phyloP scores from a whole-genome alignment of 306 rosid genomes.

The Oemleria cerasiformis region DNA sequence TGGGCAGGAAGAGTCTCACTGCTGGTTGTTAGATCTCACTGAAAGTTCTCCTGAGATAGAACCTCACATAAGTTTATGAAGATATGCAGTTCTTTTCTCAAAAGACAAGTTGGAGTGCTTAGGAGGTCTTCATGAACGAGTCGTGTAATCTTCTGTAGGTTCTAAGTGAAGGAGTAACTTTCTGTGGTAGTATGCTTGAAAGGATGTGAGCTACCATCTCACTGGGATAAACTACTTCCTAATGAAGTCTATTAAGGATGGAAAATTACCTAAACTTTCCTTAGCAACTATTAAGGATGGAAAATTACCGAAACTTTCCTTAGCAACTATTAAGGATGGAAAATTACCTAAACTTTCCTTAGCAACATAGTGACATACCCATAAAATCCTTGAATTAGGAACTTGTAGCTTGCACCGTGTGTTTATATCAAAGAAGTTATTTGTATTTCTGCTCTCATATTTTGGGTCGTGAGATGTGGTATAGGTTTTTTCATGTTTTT shows the following conservation, averaged over 20 bases:
- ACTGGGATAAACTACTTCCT: not conserved
- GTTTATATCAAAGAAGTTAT: not conserved
- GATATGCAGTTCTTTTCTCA: not conserved
- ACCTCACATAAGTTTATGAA: not conserved
- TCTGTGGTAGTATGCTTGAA: not conserved
- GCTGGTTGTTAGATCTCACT: not conserved
- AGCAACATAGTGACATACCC: not conserved
- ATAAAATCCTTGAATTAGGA: not conserved
- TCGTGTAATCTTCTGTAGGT: not conserved
- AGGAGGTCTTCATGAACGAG: not conserved
- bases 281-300: too few species aligned
- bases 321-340: not conserved
- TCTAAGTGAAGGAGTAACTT: not conserved
- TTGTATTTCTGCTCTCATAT: not conserved
- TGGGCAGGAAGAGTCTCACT: not conserved
- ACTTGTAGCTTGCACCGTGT: not conserved
- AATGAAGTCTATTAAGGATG: not conserved
- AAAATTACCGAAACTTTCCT: not conserved
- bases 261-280: not conserved
- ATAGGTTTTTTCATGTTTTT: not conserved
- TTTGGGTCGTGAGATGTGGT: not conserved
- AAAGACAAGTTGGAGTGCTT: not conserved
- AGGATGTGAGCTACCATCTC: not conserved
- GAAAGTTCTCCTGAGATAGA: not conserved
- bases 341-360: not conserved